These are phyloP conservation scores for Adansonia grandidieri DNA, from an alignment of 441 rosid species.

Conservation along the genomic window DNA sequence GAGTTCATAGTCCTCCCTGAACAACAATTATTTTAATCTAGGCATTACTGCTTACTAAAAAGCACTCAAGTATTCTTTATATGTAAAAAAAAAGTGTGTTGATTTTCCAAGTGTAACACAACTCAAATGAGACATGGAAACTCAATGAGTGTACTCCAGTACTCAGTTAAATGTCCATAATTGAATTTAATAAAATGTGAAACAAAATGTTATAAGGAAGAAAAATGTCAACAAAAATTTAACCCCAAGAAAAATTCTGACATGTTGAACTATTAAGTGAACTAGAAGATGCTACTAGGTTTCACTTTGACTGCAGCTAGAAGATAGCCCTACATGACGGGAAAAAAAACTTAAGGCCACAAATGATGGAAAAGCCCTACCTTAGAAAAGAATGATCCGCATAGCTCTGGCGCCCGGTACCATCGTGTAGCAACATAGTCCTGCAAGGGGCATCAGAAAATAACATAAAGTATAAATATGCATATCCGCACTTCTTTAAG, in stretches of 20 bases:
- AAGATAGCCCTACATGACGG: neutral
- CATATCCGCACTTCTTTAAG: slow-evolving; percentile 2
- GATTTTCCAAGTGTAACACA: neutral
- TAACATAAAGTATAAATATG: slow-evolving; percentile 19
- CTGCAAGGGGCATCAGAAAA: slow-evolving; percentile 42
- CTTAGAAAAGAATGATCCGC: slow-evolving; percentile 98
- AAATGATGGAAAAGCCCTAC: slow-evolving; percentile 42
- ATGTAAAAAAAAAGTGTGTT: slow-evolving; percentile 35
- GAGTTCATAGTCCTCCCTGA: slow-evolving; percentile 97
- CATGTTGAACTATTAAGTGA: neutral
- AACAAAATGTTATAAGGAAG: neutral
- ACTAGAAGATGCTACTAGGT: slow-evolving; percentile 11
- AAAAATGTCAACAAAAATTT: neutral
- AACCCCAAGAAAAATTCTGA: neutral
- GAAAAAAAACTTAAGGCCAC: slow-evolving; percentile 15
- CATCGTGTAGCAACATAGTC: slow-evolving; percentile 99
- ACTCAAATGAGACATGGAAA: neutral
- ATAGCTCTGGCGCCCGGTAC: slow-evolving; percentile 99
- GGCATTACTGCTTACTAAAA: slow-evolving; percentile 66
- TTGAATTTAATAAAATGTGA: neutral
- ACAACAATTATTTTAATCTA: slow-evolving; percentile 87
- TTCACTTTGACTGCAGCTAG: neutral
- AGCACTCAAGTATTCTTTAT: slow-evolving; percentile 48
- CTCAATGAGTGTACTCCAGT: neutral
- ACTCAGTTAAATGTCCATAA: neutral